Conservation (phyloP, 2,329 filamentous ascomycete species). For the Colletotrichum salicis region DNA sequence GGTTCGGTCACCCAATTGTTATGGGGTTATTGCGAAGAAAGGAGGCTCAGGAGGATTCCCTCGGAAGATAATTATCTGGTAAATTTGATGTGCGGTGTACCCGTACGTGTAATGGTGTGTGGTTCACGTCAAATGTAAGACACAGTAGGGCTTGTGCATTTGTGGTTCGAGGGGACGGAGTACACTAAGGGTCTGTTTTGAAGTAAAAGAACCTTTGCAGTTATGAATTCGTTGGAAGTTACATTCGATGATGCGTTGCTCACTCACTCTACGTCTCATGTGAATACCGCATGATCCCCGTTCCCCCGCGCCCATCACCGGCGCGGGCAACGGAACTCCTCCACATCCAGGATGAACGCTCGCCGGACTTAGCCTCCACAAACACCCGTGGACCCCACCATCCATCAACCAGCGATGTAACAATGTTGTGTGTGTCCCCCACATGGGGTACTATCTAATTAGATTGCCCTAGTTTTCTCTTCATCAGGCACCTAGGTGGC, state of each 20-base stretch:
- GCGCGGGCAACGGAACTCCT: conserved; percentile 7
- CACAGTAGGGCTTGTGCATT: background rate
- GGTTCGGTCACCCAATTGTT: background rate
- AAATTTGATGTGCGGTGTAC: background rate
- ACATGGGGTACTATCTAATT: conserved; percentile 2
- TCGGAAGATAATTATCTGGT: background rate
- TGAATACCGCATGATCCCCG: conserved; percentile 1
- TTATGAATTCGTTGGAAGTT: background rate
- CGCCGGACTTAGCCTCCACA: conserved; percentile 17
- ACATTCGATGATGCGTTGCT: background rate
- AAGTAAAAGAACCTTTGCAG: background rate
- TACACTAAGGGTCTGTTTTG: background rate
- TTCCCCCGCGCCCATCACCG: background rate
- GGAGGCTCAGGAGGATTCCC: background rate
- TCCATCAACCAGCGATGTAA: conserved; percentile 3
- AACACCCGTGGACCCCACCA: conserved; percentile 14
- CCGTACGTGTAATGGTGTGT: background rate
- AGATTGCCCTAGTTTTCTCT: background rate
- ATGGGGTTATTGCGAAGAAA: background rate
- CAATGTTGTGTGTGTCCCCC: conserved; percentile 5
- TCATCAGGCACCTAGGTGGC: background rate
- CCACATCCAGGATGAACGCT: conserved; percentile 1
- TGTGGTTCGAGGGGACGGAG: no score
- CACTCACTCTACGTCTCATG: background rate
- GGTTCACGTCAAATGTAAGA: background rate